Percentiles rank a stretch among this genome's conserved stretches.
These are phyloP conservation scores for Coemansia furcata DNA, from an alignment of 192 early-diverging fungal genomes.

Conservation along the genomic window DNA sequence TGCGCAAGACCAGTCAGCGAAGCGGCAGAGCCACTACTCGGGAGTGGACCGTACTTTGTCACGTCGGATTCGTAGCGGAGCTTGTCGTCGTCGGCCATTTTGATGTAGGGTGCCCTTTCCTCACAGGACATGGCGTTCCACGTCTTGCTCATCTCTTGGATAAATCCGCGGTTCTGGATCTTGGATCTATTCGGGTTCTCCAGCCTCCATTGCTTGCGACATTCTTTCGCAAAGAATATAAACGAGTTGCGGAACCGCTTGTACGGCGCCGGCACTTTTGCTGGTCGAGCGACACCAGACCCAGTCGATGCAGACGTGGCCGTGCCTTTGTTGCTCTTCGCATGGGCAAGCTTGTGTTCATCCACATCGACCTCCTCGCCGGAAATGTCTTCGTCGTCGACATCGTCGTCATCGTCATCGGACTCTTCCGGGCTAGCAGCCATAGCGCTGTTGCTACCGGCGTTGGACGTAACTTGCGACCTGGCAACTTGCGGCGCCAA, in stretches of 20 bases:
- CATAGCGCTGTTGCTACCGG: neutral
- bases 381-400: slow-evolving; percentile 19
- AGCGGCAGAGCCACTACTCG: slow-evolving; percentile 2
- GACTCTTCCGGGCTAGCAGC: slow-evolving; percentile 9
- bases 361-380: slow-evolving; percentile 4
- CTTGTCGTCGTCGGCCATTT: slow-evolving; percentile 50
- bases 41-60: slow-evolving; percentile 35
- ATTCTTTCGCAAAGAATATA: slow-evolving; percentile 53
- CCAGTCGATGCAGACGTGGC: neutral
- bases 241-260: slow-evolving; percentile 54
- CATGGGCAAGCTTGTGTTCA: neutral
- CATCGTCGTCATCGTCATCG: slow-evolving; percentile 18
- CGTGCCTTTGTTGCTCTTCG: slow-evolving; percentile 1
- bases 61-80: slow-evolving; percentile 48
- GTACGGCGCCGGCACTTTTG: slow-evolving; percentile 21
- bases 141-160: slow-evolving; percentile 48
- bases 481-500: neutral
- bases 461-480: neutral
- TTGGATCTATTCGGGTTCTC: slow-evolving; percentile 34
- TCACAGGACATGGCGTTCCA: slow-evolving; percentile 41
- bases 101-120: slow-evolving; percentile 39
- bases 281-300: neutral
- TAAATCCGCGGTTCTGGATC: slow-evolving; percentile 49
- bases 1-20: neutral
- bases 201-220: slow-evolving; percentile 35